phyloP scores from a whole-genome alignment of 2,329 filamentous ascomycete species.

The Elsinoe ampelina region DNA sequence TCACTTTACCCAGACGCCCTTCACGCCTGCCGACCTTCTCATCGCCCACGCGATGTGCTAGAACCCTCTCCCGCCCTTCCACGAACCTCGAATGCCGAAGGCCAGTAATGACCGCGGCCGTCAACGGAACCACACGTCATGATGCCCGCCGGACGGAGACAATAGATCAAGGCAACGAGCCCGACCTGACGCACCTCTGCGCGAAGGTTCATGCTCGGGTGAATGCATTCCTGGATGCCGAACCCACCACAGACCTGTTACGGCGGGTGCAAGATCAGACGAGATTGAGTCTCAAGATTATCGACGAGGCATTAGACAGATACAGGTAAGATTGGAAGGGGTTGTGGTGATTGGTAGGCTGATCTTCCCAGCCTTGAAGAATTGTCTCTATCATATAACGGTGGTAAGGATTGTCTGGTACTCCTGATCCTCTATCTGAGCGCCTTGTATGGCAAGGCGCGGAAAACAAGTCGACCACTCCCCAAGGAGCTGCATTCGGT shows the following conservation, averaged over 20 bases:
- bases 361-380: constrained; percentile 53
- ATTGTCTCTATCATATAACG: constrained; percentile 89
- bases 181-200: constrained; percentile 40
- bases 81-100: constrained; percentile 2
- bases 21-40: too few relatives aligned
- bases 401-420: constrained; percentile 94
- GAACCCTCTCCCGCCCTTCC: neutral
- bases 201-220: constrained; percentile 50
- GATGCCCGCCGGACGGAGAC: constrained; percentile 15
- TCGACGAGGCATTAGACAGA: constrained; percentile 62
- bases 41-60: constrained; percentile 2
- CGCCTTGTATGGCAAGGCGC: constrained; percentile 37
- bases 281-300: constrained; percentile 59
- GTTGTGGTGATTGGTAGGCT: constrained; percentile 12
- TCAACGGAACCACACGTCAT: constrained; percentile 11
- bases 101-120: constrained; percentile 9
- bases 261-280: constrained; percentile 65
- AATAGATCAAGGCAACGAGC: constrained; percentile 38
- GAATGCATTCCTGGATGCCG: constrained; percentile 54
- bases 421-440: constrained; percentile 80
- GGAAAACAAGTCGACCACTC: constrained; percentile 14
- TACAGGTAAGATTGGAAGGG: constrained; percentile 55
- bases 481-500: constrained; percentile 59
- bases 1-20: neutral
- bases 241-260: constrained; percentile 48